These are phyloP conservation scores for Ambrosia trifida DNA, from an alignment of 129 eudicot species.

Conservation along the genomic window DNA sequence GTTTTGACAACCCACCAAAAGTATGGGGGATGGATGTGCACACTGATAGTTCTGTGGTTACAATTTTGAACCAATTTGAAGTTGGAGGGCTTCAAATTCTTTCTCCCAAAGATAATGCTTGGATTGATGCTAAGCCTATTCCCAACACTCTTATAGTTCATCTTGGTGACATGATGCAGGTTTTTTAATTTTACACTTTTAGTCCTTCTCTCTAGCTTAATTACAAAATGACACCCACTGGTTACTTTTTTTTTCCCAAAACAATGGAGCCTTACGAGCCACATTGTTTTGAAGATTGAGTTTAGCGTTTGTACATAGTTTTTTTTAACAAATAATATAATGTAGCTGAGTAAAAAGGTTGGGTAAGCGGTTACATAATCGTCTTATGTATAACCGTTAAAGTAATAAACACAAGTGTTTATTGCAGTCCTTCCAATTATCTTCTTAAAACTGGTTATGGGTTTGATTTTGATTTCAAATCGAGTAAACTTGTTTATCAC, in stretches of 20 bases:
- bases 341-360: too few relatives aligned
- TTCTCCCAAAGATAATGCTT: slow-evolving; percentile 39
- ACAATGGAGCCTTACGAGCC: not conserved
- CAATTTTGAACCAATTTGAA: slow-evolving; percentile 68
- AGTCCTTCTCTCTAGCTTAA: not conserved
- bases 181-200: slow-evolving; percentile 20
- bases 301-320: not conserved
- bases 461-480: too few relatives aligned
- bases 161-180: slow-evolving; percentile 95
- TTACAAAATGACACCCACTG: not conserved
- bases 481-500: too few relatives aligned
- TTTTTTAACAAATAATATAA: too few relatives aligned
- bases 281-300: too few relatives aligned
- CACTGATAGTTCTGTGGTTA: slow-evolving; percentile 83
- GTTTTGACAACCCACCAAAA: slow-evolving; percentile 24
- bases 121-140: slow-evolving; percentile 67
- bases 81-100: slow-evolving; percentile 80
- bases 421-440: too few relatives aligned
- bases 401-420: too few relatives aligned
- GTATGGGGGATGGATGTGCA: slow-evolving; percentile 74
- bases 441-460: too few relatives aligned
- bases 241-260: not conserved
- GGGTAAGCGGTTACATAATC: not conserved
- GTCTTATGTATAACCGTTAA: not conserved
- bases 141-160: slow-evolving; percentile 62